Evolutionary conservation across 2,329 filamentous ascomycete species (phyloP).

Genomic region (Phialocephala subalpina): DNA sequence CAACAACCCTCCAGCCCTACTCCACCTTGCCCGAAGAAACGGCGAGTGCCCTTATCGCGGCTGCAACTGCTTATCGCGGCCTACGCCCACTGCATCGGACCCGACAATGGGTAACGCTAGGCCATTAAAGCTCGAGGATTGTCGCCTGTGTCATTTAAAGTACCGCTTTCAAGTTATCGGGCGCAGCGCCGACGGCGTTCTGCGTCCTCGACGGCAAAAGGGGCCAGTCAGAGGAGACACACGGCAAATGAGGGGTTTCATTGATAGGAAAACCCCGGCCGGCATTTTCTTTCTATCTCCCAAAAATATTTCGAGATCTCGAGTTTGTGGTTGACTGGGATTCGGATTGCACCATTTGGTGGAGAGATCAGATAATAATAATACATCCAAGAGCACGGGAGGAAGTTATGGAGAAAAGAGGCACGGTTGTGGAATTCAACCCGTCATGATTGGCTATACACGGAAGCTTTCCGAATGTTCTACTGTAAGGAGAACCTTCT

Average conservation of each 20-base stretch:
- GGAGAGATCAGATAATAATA: conserved; percentile 6
- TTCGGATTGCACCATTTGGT: conserved; percentile 6
- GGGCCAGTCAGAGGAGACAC: neutral
- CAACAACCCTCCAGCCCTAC: neutral
- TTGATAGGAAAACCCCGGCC: conserved; percentile 12
- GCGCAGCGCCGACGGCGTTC: conserved; percentile 14
- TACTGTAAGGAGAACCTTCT: too few relatives aligned
- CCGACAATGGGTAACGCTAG: neutral
- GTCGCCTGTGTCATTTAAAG: neutral
- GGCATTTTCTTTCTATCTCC: neutral
- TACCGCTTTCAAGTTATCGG: neutral
- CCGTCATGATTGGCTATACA: too few relatives aligned
- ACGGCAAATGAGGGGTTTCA: conserved; percentile 2
- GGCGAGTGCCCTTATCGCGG: conserved; percentile 17
- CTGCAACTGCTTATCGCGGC: conserved; percentile 12
- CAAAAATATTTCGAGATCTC: neutral
- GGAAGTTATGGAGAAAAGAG: neutral
- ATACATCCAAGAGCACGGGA: neutral
- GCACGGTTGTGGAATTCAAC: neutral
- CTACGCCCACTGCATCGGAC: neutral
- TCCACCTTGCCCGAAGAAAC: conserved; percentile 17
- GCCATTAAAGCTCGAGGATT: neutral
- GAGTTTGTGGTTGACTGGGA: neutral
- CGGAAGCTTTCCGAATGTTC: too few relatives aligned
- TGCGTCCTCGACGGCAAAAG: conserved; percentile 2